Conservation (phyloP, 192 early-diverging fungal genomes). For the Coemansia sp. region DNA sequence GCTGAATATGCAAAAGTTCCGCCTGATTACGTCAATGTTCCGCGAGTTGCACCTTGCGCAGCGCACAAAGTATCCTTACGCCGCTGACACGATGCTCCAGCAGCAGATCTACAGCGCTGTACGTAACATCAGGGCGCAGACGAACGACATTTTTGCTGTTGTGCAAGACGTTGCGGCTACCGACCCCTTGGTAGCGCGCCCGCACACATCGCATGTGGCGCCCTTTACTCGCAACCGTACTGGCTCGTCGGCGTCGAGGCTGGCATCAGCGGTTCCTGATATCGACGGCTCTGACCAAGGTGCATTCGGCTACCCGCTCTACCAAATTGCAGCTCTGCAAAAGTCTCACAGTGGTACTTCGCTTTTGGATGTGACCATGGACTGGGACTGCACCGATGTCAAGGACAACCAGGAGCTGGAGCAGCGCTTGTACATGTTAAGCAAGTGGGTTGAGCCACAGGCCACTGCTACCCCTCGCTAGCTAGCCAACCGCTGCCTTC, state of each 20-base stretch:
- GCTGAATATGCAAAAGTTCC: conserved; percentile 58
- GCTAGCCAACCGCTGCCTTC: background rate
- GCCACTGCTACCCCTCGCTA: conserved; percentile 12
- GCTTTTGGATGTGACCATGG: conserved; percentile 45
- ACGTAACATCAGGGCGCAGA: conserved; percentile 52
- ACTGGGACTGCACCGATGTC: conserved; percentile 48
- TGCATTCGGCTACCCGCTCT: conserved; percentile 51
- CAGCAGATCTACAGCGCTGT: conserved; percentile 56
- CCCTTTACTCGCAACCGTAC: conserved; percentile 40
- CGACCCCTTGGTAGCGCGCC: conserved; percentile 23
- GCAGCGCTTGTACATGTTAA: conserved; percentile 52
- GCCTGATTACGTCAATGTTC: conserved; percentile 56
- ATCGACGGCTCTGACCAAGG: conserved; percentile 15
- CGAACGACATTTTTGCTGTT: conserved; percentile 49
- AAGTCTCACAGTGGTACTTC: conserved; percentile 25
- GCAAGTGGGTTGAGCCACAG: conserved; percentile 54
- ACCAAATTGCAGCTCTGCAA: conserved; percentile 49
- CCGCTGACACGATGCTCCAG: conserved; percentile 51
- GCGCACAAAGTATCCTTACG: conserved; percentile 55
- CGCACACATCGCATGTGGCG: conserved; percentile 25
- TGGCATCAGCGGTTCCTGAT: background rate
- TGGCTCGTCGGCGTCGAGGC: conserved; percentile 42
- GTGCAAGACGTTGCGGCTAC: conserved; percentile 42
- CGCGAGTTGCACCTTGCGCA: conserved; percentile 54
- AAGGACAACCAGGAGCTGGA: conserved; percentile 58